A percentile compares a stretch with the other conserved stretches of the same genome.
These are phyloP conservation scores for Atractiella rhizophila DNA, from an alignment of 768 basidiomycete genomes.

Conservation along the genomic window DNA sequence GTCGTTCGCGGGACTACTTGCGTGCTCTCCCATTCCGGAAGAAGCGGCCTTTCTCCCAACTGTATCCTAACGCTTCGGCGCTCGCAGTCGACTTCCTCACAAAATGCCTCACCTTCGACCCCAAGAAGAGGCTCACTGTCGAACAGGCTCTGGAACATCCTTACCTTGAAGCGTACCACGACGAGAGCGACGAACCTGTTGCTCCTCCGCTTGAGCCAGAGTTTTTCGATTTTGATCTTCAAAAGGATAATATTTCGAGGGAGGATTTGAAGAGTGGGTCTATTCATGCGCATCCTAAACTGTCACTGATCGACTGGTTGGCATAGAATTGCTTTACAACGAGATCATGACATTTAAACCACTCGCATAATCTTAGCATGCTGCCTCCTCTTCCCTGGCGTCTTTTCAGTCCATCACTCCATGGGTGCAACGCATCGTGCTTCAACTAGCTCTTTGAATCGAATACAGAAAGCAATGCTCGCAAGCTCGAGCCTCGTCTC, in stretches of 20 bases:
- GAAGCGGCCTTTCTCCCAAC: slow-evolving; percentile 45
- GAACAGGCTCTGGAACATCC: slow-evolving; percentile 69
- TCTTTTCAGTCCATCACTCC: too few relatives aligned
- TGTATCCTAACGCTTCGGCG: slow-evolving; percentile 63
- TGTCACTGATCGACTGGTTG: not conserved
- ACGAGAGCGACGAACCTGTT: slow-evolving; percentile 86
- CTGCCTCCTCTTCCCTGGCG: too few relatives aligned
- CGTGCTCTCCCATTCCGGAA: slow-evolving; percentile 83
- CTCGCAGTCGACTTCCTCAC: slow-evolving; percentile 38
- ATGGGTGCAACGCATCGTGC: too few relatives aligned
- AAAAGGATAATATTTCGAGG: slow-evolving; percentile 84
- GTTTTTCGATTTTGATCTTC: slow-evolving; percentile 93
- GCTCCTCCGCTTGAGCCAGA: slow-evolving; percentile 84
- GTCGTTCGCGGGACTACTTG: slow-evolving; percentile 79
- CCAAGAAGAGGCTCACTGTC: slow-evolving; percentile 64
- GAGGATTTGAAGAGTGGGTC: slow-evolving; percentile 56
- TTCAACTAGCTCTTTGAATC: too few relatives aligned
- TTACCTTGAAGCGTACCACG: slow-evolving; percentile 58
- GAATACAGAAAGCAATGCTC: too few relatives aligned
- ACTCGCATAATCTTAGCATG: slow-evolving; percentile 1
- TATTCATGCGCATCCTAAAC: not conserved
- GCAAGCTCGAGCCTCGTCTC: too few relatives aligned
- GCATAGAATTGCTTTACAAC: slow-evolving; percentile 56
- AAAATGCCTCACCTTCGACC: slow-evolving; percentile 58
- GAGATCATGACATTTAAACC: slow-evolving; percentile 64